These are phyloP conservation scores for Nicotiana obtusifolia DNA, from an alignment of 257 asterid genomes.

Conservation along the genomic window DNA sequence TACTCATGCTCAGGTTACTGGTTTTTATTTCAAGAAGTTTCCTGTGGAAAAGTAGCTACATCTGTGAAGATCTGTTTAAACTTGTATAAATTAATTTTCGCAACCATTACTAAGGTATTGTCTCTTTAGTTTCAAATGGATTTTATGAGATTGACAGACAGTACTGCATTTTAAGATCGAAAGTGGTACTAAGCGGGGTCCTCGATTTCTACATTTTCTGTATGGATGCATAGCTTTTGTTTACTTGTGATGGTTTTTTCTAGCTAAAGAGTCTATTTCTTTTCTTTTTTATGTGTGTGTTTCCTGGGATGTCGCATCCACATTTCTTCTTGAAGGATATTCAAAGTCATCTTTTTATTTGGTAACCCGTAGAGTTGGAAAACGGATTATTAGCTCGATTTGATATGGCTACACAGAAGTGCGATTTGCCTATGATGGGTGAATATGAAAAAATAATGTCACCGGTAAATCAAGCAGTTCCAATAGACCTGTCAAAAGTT, in stretches of 20 bases:
- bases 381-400: slow-evolving; percentile 85
- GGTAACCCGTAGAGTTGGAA: slow-evolving; percentile 69
- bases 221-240: background rate
- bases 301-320: background rate
- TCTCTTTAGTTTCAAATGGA: background rate
- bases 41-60: background rate
- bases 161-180: background rate
- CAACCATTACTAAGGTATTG: background rate
- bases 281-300: background rate
- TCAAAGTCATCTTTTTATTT: slow-evolving; percentile 11
- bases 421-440: slow-evolving; percentile 88
- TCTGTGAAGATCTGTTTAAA: background rate
- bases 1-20: background rate
- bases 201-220: background rate
- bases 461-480: slow-evolving; percentile 41
- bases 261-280: background rate
- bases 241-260: background rate
- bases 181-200: background rate
- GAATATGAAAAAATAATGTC: slow-evolving; percentile 96
- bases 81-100: background rate
- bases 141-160: background rate
- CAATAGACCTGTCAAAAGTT: background rate
- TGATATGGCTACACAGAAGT: slow-evolving; percentile 85
- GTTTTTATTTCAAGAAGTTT: background rate
- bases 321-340: slow-evolving; percentile 5